Evolutionary conservation across 2,329 filamentous ascomycete genomes (phyloP).

Genomic region (Diaporthe sp.): DNA sequence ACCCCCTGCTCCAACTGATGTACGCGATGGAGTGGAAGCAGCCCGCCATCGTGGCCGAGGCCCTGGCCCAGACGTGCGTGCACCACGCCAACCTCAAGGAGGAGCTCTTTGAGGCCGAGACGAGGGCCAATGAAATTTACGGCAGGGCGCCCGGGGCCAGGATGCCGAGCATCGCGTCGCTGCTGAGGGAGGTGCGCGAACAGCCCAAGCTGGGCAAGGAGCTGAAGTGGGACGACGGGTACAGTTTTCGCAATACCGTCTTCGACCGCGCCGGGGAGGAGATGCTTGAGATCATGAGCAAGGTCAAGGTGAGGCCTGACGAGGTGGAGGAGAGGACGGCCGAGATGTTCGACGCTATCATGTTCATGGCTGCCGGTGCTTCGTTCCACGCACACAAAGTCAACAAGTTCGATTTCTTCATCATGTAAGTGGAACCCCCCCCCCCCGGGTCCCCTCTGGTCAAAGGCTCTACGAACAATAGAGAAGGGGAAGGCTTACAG

Average conservation of each 20-base stretch:
- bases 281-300: conserved; percentile 69
- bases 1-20: conserved; percentile 86
- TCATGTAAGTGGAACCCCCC: conserved; percentile 56
- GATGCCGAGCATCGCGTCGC: conserved; percentile 60
- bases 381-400: conserved; percentile 72
- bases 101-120: conserved; percentile 66
- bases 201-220: conserved; percentile 67
- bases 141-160: conserved; percentile 40
- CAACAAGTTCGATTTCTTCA: conserved; percentile 84
- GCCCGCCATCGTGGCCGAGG: conserved; percentile 83
- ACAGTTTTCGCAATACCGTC: conserved; percentile 77
- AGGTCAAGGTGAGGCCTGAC: conserved; percentile 65
- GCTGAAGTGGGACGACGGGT: conserved; percentile 61
- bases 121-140: conserved; percentile 48
- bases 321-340: conserved; percentile 65
- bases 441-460: not conserved
- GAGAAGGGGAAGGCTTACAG: conserved; percentile 6
- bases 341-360: conserved; percentile 75
- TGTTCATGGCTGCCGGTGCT: conserved; percentile 61
- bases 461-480: not conserved
- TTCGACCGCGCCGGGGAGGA: conserved; percentile 70
- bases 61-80: conserved; percentile 79
- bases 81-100: conserved; percentile 67
- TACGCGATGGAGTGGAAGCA: conserved; percentile 87
- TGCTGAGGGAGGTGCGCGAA: conserved; percentile 69